Evolutionary conservation across 2,329 filamentous ascomycete genomes (phyloP).

Genomic region (Hypomyces rosellus): DNA sequence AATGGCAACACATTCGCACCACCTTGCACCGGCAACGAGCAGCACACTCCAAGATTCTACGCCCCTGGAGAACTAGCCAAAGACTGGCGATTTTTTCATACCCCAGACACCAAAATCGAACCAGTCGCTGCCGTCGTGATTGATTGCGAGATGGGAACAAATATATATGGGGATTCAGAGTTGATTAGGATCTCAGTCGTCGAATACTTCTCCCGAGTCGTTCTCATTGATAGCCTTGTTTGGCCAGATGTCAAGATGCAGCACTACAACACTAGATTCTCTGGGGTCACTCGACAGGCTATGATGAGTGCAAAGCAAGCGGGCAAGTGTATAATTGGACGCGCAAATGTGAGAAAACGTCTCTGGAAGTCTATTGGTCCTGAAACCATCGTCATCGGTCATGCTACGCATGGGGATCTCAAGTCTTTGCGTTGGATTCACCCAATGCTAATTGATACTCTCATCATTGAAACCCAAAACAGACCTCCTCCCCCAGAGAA

Average conservation of each 20-base stretch:
- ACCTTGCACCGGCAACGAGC: conserved; percentile 20
- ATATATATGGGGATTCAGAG: conserved; percentile 38
- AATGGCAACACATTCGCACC: conserved; percentile 15
- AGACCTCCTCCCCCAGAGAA: conserved; percentile 10
- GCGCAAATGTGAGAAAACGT: conserved; percentile 33
- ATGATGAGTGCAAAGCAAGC: conserved; percentile 31
- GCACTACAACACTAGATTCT: conserved; percentile 45
- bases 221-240: conserved; percentile 46
- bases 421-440: conserved; percentile 43
- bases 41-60: conserved; percentile 21
- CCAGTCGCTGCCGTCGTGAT: conserved; percentile 34
- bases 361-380: conserved; percentile 39
- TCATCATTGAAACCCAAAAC: conserved; percentile 24
- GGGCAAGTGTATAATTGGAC: conserved; percentile 33
- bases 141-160: conserved; percentile 51
- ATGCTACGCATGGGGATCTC: conserved; percentile 38
- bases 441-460: conserved; percentile 37
- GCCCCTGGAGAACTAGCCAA: conserved; percentile 19
- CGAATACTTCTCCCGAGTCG: conserved; percentile 43
- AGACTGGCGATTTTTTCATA: conserved; percentile 22
- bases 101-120: conserved; percentile 8
- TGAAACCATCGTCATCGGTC: conserved; percentile 43
- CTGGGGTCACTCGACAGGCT: conserved; percentile 37
- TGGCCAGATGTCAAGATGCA: conserved; percentile 38
- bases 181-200: conserved; percentile 46